These are phyloP conservation scores for Hysterium pulicare DNA, from an alignment of 2,329 filamentous ascomycete genomes.

Conservation along the genomic window DNA sequence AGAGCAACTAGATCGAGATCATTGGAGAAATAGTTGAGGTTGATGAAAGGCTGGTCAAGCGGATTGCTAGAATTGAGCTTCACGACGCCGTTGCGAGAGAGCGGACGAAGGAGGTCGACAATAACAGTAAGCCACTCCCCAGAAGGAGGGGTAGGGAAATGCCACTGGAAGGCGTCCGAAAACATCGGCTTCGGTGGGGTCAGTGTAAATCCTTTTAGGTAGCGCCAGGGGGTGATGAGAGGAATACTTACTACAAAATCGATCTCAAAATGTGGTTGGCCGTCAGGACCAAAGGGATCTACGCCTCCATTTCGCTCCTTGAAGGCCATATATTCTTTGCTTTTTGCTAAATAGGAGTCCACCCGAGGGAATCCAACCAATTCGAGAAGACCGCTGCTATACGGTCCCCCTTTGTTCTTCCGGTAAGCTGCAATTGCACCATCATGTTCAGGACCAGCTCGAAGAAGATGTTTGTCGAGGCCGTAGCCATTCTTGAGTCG, in stretches of 20 bases:
- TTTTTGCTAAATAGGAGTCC: constrained; percentile 52
- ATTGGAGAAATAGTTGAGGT: constrained; percentile 24
- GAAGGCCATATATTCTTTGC: constrained; percentile 46
- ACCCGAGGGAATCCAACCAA: constrained; percentile 57
- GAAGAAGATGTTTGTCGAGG: constrained; percentile 45
- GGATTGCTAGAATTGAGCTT: constrained; percentile 58
- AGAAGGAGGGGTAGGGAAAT: constrained; percentile 40
- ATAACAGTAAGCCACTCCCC: constrained; percentile 58
- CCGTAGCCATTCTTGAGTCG: constrained; percentile 49
- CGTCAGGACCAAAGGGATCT: constrained; percentile 26
- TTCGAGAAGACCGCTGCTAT: constrained; percentile 45
- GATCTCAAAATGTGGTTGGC: constrained; percentile 27
- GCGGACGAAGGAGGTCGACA: constrained; percentile 48
- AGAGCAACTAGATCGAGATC: constrained; percentile 55
- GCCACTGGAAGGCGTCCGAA: constrained; percentile 50
- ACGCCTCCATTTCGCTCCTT: constrained; percentile 40
- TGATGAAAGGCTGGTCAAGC: constrained; percentile 58
- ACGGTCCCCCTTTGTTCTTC: constrained; percentile 41
- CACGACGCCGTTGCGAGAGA: constrained; percentile 56
- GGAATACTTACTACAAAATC: constrained; percentile 52
- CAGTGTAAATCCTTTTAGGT: no score
- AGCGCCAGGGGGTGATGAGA: no score
- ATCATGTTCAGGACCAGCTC: constrained; percentile 33
- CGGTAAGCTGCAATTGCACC: constrained; percentile 34
- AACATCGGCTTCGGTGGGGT: constrained; percentile 48